Evolutionary conservation across 768 basidiomycete genomes (phyloP).

Genomic region (Guyanaporus albipodus): DNA sequence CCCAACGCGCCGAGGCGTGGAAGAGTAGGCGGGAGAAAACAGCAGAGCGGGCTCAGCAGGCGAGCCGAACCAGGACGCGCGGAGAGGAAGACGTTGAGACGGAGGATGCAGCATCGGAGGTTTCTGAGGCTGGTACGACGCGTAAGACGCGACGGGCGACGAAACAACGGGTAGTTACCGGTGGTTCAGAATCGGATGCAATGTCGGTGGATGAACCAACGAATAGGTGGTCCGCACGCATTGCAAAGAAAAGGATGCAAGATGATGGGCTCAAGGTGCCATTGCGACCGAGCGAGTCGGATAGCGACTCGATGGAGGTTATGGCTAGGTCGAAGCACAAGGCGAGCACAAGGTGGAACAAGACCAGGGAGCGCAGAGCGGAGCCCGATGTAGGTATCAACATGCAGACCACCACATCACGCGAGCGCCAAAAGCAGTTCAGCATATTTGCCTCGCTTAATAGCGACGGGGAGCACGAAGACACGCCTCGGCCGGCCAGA

Average conservation of each 20-base stretch:
- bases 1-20: slow-evolving; percentile 19
- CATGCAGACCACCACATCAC: not conserved
- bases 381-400: not conserved
- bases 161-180: not conserved
- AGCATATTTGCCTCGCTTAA: not conserved
- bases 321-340: not conserved
- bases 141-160: slow-evolving; percentile 1
- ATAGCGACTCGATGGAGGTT: slow-evolving; percentile 5
- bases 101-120: not conserved
- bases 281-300: not conserved
- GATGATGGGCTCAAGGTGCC: not conserved
- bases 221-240: slow-evolving; percentile 8
- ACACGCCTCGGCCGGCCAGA: slow-evolving; percentile 24
- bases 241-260: not conserved
- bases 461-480: slow-evolving; percentile 13
- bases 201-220: slow-evolving; percentile 28
- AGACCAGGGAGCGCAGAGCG: not conserved
- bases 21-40: slow-evolving; percentile 21
- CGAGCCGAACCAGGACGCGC: slow-evolving; percentile 3
- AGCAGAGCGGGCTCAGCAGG: slow-evolving; percentile 17
- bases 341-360: not conserved
- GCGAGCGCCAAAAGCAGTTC: slow-evolving; percentile 1
- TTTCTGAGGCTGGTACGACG: slow-evolving; percentile 5
- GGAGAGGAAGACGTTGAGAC: not conserved
- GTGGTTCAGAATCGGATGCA: slow-evolving; percentile 23